Conservation (phyloP, 345 rosid species). For the Syzygium jambos region DNA sequence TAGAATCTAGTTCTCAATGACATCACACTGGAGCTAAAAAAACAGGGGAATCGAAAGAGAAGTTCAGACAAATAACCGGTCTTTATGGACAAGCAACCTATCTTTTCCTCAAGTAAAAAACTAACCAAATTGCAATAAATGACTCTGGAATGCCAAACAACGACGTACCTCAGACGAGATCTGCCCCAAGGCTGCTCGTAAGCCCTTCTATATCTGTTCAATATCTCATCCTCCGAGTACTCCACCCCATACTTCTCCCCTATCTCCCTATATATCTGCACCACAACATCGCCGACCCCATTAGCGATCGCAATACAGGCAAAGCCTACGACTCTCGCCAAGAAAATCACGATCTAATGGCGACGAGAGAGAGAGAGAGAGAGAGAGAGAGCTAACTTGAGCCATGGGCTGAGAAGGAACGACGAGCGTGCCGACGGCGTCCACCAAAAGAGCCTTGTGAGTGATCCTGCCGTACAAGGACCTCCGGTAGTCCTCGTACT, state of each 20-base stretch:
- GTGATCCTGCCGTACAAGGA: slow-evolving; percentile 79
- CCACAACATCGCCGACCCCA: neutral
- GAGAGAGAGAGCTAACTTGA: slow-evolving; percentile 32
- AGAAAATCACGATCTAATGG: neutral
- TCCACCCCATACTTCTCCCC: slow-evolving; percentile 92
- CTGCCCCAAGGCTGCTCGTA: slow-evolving; percentile 93
- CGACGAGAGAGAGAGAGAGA: neutral
- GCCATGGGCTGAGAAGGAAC: slow-evolving; percentile 98
- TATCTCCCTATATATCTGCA: slow-evolving; percentile 73
- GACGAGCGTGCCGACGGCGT: slow-evolving; percentile 89
- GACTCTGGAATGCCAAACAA: neutral
- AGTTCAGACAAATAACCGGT: neutral
- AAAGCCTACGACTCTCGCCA: neutral
- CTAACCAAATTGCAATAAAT: neutral
- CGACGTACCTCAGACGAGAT: slow-evolving; percentile 81
- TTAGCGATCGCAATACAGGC: neutral
- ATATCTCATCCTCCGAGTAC: slow-evolving; percentile 85
- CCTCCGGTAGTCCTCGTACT: slow-evolving; percentile 75
- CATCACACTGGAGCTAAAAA: neutral
- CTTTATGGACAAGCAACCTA: neutral
- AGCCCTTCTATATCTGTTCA: slow-evolving; percentile 75
- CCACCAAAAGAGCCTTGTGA: slow-evolving; percentile 83
- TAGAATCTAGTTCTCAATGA: neutral
- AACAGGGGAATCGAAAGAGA: neutral
- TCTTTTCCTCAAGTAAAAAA: neutral